phyloP scores from a whole-genome alignment of 2,329 filamentous ascomycete species.

The Samsoniella hepiali region DNA sequence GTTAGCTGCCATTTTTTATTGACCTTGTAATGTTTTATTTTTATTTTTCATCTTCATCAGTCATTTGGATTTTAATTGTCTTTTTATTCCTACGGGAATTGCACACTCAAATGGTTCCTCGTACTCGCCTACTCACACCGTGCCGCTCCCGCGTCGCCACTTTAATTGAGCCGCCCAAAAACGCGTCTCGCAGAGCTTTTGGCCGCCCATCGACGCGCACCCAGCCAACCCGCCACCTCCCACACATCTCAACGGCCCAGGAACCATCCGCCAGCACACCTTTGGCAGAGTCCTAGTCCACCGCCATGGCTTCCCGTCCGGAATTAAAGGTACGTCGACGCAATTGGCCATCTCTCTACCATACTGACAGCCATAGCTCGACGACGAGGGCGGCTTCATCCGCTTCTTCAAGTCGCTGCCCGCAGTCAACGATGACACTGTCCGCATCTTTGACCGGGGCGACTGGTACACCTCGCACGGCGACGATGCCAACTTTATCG shows the following conservation, averaged over 20 bases:
- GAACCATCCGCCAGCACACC: not conserved
- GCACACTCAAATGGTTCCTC: too few relatives aligned
- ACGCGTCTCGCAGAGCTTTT: conserved; percentile 24
- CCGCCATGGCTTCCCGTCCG: conserved; percentile 66
- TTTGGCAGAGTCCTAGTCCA: not conserved
- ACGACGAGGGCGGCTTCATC: conserved; percentile 96
- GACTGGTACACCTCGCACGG: conserved; percentile 97
- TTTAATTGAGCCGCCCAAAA: conserved; percentile 23
- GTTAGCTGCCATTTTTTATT: too few relatives aligned
- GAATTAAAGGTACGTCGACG: conserved; percentile 59
- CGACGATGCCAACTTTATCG: conserved; percentile 79
- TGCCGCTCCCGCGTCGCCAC: conserved; percentile 19
- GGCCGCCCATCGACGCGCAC: conserved; percentile 17
- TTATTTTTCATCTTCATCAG: too few relatives aligned
- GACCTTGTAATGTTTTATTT: too few relatives aligned
- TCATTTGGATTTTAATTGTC: too few relatives aligned
- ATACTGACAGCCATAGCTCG: conserved; percentile 57
- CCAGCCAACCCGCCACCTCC: not conserved
- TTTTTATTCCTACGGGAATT: too few relatives aligned
- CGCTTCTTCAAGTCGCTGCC: conserved; percentile 90
- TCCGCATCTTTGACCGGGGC: conserved; percentile 89
- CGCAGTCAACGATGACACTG: conserved; percentile 64
- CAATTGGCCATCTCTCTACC: not conserved
- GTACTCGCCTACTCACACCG: not conserved
- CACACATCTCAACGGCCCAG: not conserved